These are phyloP conservation scores for Plantago major DNA, from an alignment of 257 asterid genomes.

Conservation along the genomic window DNA sequence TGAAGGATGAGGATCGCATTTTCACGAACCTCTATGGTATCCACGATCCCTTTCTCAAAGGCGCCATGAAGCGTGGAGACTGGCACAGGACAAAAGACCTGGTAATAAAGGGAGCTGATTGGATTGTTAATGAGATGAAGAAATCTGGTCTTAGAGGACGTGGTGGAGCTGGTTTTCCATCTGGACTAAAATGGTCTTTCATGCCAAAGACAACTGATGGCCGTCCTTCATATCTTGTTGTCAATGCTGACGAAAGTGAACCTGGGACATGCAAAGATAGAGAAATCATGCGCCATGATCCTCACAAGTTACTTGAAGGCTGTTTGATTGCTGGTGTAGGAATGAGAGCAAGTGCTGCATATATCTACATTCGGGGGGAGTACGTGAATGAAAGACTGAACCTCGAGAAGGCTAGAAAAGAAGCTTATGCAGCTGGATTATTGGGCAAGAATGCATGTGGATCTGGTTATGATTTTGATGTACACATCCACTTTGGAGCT, in stretches of 20 bases:
- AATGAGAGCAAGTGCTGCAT: slow-evolving; percentile 95
- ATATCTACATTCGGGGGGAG: slow-evolving; percentile 94
- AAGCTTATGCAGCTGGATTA: slow-evolving; percentile 85
- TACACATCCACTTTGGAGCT: slow-evolving; percentile 93
- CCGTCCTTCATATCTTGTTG: slow-evolving; percentile 96
- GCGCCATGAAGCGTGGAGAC: slow-evolving; percentile 97
- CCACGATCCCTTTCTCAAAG: slow-evolving; percentile 91
- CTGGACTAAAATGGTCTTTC: slow-evolving; percentile 99
- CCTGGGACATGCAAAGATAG: slow-evolving; percentile 99
- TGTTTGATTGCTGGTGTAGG: slow-evolving; percentile 98
- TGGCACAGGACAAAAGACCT: slow-evolving; percentile 97
- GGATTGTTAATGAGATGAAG: slow-evolving; percentile 95
- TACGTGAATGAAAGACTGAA: slow-evolving; percentile 87
- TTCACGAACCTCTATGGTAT: slow-evolving; percentile 88
- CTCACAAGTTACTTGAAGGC: slow-evolving; percentile 94
- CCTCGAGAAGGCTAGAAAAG: slow-evolving; percentile 84
- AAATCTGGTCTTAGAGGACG: slow-evolving; percentile 99
- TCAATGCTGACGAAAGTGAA: slow-evolving; percentile 98
- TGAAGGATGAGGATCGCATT: slow-evolving; percentile 96
- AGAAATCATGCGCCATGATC: slow-evolving; percentile 99
- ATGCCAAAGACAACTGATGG: slow-evolving; percentile 98
- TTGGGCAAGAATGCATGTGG: slow-evolving; percentile 98
- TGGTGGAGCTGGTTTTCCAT: slow-evolving; percentile 99
- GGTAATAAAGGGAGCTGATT: slow-evolving; percentile 85
- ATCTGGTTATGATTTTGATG: slow-evolving; percentile 92